Evolutionary conservation across 1,139 yeast species (phyloP).

Genomic region (Yamadazyma triangularis): DNA sequence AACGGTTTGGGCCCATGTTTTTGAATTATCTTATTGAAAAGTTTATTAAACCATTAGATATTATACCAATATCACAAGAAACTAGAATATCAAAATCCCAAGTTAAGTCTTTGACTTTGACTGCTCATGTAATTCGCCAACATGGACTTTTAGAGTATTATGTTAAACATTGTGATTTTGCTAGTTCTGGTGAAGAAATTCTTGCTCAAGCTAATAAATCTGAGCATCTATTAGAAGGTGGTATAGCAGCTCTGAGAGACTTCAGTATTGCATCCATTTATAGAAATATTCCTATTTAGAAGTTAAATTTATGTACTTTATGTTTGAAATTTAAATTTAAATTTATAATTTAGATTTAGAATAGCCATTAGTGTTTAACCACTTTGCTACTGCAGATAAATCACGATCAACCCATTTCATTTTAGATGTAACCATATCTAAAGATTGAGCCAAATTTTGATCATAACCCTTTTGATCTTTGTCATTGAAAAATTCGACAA

Average conservation of each 20-base stretch:
- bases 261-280: constrained; percentile 32
- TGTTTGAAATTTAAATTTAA: no score
- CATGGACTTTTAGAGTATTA: constrained; percentile 50
- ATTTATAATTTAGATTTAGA: constrained; percentile 13
- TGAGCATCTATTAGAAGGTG: no score
- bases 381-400: constrained; percentile 45
- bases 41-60: constrained; percentile 10
- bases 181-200: neutral
- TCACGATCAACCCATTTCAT: constrained; percentile 68
- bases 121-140: constrained; percentile 45
- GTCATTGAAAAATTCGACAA: constrained; percentile 53
- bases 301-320: neutral
- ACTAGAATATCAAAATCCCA: neutral
- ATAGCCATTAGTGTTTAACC: constrained; percentile 49
- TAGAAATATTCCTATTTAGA: constrained; percentile 7
- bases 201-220: no score
- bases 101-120: constrained; percentile 2
- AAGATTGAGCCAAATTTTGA: constrained; percentile 66
- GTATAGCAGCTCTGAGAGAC: constrained; percentile 23
- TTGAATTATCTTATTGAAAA: constrained; percentile 21
- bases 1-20: constrained; percentile 35
- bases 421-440: constrained; percentile 62
- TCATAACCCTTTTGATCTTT: constrained; percentile 72
- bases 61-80: constrained; percentile 4
- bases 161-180: constrained; percentile 34